Base-by-base conservation (phyloP, 1,284 basidiomycete genomes). In the Cryptococcus amylolentus region DNA sequence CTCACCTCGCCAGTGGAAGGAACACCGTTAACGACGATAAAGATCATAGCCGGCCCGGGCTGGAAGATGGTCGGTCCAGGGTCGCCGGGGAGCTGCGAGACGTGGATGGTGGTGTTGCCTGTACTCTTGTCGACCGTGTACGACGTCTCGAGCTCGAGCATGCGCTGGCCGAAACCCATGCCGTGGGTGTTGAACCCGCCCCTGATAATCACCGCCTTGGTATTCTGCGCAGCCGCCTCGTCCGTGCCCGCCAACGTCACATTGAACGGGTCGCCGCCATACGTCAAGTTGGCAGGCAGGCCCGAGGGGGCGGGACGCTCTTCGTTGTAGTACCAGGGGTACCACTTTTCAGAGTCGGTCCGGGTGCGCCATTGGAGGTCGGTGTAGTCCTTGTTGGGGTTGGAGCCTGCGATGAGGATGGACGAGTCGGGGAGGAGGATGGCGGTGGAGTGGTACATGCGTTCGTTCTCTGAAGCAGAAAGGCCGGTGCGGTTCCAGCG, bases 131-230 rank as follows among this genome's bases (percentile, higher is more conserved):
- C 85, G 63, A 92, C 87, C 1, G 86, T 88, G 80, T 87, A 96
- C 86, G 79, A 84, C 84, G 76, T 90, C 35, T 70, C 87, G 55
- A 92, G 91, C 65, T 77, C 89, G 60, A 92, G 62, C 57, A 71
- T 68, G 47, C 73, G 65, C 62, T 77, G 75, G 49, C 75, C 74
- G 58, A 77, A 75, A 6, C 63, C 94, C 85, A 97, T 89, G 27
- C 86, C 92, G 76, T 97, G 94, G 0, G 92, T 97, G 18, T 91
- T 91, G 82, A 94, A 98, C 14, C 94, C 95, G 31, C 86, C 83
- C 57, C 95, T 88, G 60, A 90, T 81, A 63, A 98, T 77, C 55
- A 86, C 84, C 20, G 85, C 88, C 42, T 92, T 88, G 52, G 84
- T 83, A 3, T 80, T 75, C 56, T 75, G 53, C 27, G 69, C 69